Evolutionary conservation across 495 filamentous ascomycete genomes (phyloP), one percentile per base, ranked within the genome.

Genomic region (Schizothecium vesticola): DNA sequence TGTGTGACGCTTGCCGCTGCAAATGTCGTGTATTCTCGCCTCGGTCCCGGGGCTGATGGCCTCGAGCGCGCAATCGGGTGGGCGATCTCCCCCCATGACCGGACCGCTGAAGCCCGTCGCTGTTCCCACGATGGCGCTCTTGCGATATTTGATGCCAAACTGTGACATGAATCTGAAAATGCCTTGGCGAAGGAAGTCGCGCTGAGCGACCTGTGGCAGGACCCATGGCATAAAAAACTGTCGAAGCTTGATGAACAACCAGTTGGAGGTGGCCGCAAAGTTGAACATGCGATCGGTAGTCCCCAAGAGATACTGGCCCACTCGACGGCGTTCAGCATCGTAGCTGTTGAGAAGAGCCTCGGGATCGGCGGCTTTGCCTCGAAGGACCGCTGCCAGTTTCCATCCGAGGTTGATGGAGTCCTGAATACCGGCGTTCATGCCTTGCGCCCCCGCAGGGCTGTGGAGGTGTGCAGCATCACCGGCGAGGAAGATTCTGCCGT

Each of bases 391-490:
- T 1, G 73, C 78, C 23, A 86, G 73, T 69, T 85, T 86, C 88
- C 88, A 90, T 10, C 81, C 84, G 0, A 89, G 78, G 63, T 88
- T 88, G 43, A 87, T 77, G 0, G 86, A 80, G 63, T 89, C 87
- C 55, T 85, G 82, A 26, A 89, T 84, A 0, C 87, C 86, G 0
- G 84, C 84, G 70, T 90, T 90, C 81, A 89, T 84, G 3, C 87
- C 87, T 63, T 87, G 86, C 1, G 83, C 87, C 0, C 84, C 86
- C 0, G 80, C 82, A 0, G 86, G 86, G 36, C 81, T 84, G 71
- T 87, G 85, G 29, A 84, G 86, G 68, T 90, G 87, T 3, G 85
- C 85, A 6, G 87, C 82, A 73, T 88, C 86, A 16, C 86, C 86
- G 28, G 83, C 86, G 0, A 88, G 76, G 29, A 88, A 81, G 3